A percentile compares a stretch with the other conserved stretches of the same genome.
Evolutionary conservation across 208 protist species (phyloP).

Genomic region (Leishmania braziliensis): DNA sequence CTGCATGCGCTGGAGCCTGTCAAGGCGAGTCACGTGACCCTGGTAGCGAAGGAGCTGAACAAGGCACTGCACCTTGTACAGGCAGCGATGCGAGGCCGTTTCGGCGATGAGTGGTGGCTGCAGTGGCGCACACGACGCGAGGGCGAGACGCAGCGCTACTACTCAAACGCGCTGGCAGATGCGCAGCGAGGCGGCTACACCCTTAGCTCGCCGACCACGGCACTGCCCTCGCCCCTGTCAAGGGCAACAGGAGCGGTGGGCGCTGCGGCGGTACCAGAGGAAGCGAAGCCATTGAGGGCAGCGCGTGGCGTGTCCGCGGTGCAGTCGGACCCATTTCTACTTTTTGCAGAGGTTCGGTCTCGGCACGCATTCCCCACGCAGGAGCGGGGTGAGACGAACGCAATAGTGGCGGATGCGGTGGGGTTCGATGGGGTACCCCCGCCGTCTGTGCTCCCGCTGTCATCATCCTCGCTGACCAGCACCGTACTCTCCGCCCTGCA

Average conservation of each 20-base stretch:
- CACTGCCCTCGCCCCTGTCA: background rate
- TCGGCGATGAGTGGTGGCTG: constrained; percentile 27
- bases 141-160: constrained; percentile 37
- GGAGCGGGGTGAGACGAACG: background rate
- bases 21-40: constrained; percentile 19
- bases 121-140: constrained; percentile 29
- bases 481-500: constrained; percentile 9
- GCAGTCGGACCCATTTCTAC: constrained; percentile 7
- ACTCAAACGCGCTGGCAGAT: constrained; percentile 36
- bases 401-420: too few relatives aligned
- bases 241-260: background rate
- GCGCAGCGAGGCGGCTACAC: constrained; percentile 23
- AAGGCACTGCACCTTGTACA: constrained; percentile 52
- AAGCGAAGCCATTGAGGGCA: background rate
- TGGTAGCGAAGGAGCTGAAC: constrained; percentile 52
- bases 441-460: constrained; percentile 14
- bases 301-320: background rate
- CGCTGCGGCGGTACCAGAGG: background rate
- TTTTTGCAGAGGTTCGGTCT: background rate
- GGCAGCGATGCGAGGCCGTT: constrained; percentile 27
- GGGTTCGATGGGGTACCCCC: constrained; percentile 2
- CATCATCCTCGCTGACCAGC: background rate
- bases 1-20: constrained; percentile 40
- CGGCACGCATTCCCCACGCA: background rate
- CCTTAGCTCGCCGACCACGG: background rate